Conservation (phyloP, 768 basidiomycete species). For the Hemileccinum rubropunctum region DNA sequence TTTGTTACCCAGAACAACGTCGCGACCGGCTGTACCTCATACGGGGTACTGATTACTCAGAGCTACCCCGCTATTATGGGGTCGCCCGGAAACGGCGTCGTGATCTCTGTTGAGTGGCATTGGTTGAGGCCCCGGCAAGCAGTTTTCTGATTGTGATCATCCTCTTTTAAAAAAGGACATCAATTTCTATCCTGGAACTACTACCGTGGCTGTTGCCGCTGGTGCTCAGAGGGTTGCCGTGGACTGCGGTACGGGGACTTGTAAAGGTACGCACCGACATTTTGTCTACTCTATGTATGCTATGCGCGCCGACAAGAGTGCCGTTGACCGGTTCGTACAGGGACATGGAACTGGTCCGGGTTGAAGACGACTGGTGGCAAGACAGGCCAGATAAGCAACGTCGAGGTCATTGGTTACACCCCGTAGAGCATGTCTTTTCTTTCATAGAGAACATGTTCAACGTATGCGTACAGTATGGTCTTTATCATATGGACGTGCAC, state of each 20-base stretch:
- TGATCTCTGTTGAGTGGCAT: conserved; percentile 43
- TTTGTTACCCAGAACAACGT: conserved; percentile 43
- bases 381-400: conserved; percentile 25
- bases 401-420: too few relatives aligned
- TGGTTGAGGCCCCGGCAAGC: neutral
- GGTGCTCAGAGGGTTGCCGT: conserved; percentile 48
- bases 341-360: conserved; percentile 50
- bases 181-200: conserved; percentile 43
- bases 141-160: too few relatives aligned
- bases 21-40: conserved; percentile 45
- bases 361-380: conserved; percentile 45
- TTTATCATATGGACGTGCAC: too few relatives aligned
- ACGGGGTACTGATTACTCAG: conserved; percentile 61
- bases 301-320: too few relatives aligned
- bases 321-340: conserved; percentile 20
- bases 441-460: too few relatives aligned
- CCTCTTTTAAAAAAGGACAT: conserved; percentile 39
- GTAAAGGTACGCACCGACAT: conserved; percentile 38
- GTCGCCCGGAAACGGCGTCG: conserved; percentile 54
- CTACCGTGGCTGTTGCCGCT: conserved; percentile 40
- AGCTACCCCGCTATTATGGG: conserved; percentile 56
- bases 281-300: neutral
- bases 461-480: too few relatives aligned
- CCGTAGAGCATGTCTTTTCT: too few relatives aligned
- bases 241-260: conserved; percentile 53